These are phyloP conservation scores for Cladosporium oxysporum DNA, from an alignment of 2,329 filamentous ascomycete genomes.

Conservation along the genomic window DNA sequence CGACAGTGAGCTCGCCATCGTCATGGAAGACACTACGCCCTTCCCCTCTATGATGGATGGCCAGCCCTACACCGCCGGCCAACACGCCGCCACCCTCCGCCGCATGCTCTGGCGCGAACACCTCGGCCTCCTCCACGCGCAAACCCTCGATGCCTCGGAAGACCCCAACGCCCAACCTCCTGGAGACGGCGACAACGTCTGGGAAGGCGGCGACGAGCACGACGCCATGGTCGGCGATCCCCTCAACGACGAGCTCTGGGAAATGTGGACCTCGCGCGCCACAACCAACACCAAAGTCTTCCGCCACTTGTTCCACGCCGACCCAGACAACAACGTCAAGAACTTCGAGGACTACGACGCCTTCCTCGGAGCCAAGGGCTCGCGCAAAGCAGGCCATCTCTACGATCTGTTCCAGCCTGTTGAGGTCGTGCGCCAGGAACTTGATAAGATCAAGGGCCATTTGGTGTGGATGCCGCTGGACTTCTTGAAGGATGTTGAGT, in stretches of 20 bases:
- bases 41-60: constrained; percentile 78
- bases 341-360: constrained; percentile 87
- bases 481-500: constrained; percentile 78
- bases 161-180: constrained; percentile 78
- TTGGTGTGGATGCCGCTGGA: constrained; percentile 94
- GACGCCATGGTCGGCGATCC: constrained; percentile 63
- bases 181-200: constrained; percentile 67
- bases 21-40: constrained; percentile 79
- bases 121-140: constrained; percentile 75
- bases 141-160: constrained; percentile 64
- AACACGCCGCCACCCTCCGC: constrained; percentile 77
- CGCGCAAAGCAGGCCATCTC: constrained; percentile 75
- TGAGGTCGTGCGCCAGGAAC: constrained; percentile 70
- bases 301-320: constrained; percentile 79
- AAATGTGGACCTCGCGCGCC: constrained; percentile 69
- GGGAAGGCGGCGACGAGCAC: constrained; percentile 68
- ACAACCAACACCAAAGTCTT: constrained; percentile 73
- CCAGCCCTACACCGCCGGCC: constrained; percentile 72
- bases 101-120: constrained; percentile 89
- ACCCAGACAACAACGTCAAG: constrained; percentile 87
- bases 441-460: constrained; percentile 78
- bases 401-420: constrained; percentile 77
- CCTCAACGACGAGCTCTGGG: constrained; percentile 57
- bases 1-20: constrained; percentile 86
- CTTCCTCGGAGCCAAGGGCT: constrained; percentile 65